Conservation (phyloP, 2,329 filamentous ascomycete genomes). For the Exophiala xenobiotica region DNA sequence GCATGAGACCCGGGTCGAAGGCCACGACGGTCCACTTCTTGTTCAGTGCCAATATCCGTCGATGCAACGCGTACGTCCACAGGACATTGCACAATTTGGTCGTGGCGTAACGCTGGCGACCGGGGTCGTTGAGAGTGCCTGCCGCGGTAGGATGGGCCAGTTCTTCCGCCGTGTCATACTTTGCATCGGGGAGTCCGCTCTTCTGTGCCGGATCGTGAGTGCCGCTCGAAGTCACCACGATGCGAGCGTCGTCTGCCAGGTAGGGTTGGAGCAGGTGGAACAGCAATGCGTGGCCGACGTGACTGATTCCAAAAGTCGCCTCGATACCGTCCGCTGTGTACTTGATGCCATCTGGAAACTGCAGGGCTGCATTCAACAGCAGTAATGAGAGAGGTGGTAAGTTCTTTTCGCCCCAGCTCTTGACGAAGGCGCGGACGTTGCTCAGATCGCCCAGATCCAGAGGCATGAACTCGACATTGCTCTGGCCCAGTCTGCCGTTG, state of each 20-base stretch:
- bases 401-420: slow-evolving; percentile 36
- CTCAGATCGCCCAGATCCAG: slow-evolving; percentile 46
- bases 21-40: slow-evolving; percentile 43
- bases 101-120: slow-evolving; percentile 45
- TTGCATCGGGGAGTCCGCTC: slow-evolving; percentile 43
- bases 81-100: slow-evolving; percentile 51
- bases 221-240: slow-evolving; percentile 48
- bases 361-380: slow-evolving; percentile 51
- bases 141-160: slow-evolving; percentile 43
- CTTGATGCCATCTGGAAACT: slow-evolving; percentile 41
- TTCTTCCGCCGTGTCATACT: slow-evolving; percentile 47
- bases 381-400: slow-evolving; percentile 47
- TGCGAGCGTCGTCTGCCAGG: slow-evolving; percentile 41
- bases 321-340: slow-evolving; percentile 48
- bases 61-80: slow-evolving; percentile 49
- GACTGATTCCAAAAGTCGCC: slow-evolving; percentile 50
- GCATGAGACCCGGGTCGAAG: slow-evolving; percentile 52
- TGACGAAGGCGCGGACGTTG: slow-evolving; percentile 45
- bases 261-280: slow-evolving; percentile 48
- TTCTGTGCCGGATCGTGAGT: slow-evolving; percentile 51
- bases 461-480: slow-evolving; percentile 43
- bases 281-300: slow-evolving; percentile 53
- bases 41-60: slow-evolving; percentile 35
- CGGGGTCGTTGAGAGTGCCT: slow-evolving; percentile 33
- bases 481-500: slow-evolving; percentile 43